Percentiles rank a stretch among this genome's conserved stretches.
phyloP scores from a whole-genome alignment of 176 grass and related monocot species.

The Hyparrhenia diplandra region DNA sequence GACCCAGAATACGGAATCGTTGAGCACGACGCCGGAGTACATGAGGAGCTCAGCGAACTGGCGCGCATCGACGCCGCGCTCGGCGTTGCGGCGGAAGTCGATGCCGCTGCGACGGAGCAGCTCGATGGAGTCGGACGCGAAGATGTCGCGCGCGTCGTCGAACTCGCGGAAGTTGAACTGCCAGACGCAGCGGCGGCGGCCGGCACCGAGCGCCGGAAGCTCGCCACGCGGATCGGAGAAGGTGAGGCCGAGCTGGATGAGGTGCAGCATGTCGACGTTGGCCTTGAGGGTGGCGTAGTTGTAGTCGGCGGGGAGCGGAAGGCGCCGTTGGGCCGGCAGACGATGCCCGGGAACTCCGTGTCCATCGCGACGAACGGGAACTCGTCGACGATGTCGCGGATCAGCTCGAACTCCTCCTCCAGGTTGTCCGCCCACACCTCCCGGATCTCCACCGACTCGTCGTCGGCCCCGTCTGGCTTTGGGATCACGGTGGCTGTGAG shows the following conservation, averaged over 20 bases:
- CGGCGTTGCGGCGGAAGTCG: conserved; percentile 69
- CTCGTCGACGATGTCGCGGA: conserved; percentile 86
- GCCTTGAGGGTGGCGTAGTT: conserved; percentile 97
- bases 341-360: conserved; percentile 94
- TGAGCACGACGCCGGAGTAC: conserved; percentile 91
- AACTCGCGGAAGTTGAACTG: conserved; percentile 99
- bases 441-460: conserved; percentile 89
- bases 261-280: conserved; percentile 97
- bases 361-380: conserved; percentile 97
- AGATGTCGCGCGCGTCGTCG: conserved; percentile 65
- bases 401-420: conserved; percentile 81
- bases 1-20: conserved; percentile 82
- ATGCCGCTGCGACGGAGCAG: conserved; percentile 90
- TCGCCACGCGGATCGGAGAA: conserved; percentile 67
- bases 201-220: conserved; percentile 63
- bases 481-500: conserved; percentile 17
- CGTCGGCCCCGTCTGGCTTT: conserved; percentile 32
- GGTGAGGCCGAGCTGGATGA: conserved; percentile 92
- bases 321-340: conserved; percentile 72
- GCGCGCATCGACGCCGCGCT: conserved; percentile 61
- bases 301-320: conserved; percentile 75
- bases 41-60: conserved; percentile 86
- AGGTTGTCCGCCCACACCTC: conserved; percentile 98
- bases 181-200: conserved; percentile 64
- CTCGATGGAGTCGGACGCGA: conserved; percentile 87